Percentiles rank a stretch among this genome's conserved stretches.
These are phyloP conservation scores for Lumnitzera littorea DNA, from an alignment of 345 rosid species.

Conservation along the genomic window DNA sequence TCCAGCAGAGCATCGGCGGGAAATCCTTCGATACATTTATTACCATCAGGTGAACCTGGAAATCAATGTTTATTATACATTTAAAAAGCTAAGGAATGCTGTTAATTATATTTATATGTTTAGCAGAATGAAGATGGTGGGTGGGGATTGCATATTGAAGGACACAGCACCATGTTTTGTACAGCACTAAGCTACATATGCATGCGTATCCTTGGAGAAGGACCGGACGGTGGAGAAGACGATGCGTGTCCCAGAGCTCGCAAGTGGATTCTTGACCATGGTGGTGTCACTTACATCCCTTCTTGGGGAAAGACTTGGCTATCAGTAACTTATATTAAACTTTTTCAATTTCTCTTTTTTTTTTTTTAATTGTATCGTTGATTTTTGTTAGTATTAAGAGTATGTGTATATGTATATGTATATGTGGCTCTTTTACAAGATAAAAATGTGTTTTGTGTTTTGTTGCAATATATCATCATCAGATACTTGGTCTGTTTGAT, in stretches of 20 bases:
- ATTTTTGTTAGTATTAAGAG: background rate
- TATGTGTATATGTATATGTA: too few species aligned
- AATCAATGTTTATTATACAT: too few species aligned
- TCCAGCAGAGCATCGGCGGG: slow-evolving; percentile 21
- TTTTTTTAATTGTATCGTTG: background rate
- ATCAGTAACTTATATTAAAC: slow-evolving; percentile 8
- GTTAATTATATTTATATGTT: too few species aligned
- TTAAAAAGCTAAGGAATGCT: too few species aligned
- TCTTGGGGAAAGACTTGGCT: slow-evolving; percentile 42
- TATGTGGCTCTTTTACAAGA: too few species aligned
- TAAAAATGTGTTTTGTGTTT: background rate
- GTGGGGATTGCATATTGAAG: slow-evolving; percentile 33
- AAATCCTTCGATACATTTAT: slow-evolving; percentile 30
- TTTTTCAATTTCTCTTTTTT: background rate
- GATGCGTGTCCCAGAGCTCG: slow-evolving; percentile 25
- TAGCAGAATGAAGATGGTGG: slow-evolving; percentile 29
- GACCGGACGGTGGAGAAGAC: slow-evolving; percentile 23
- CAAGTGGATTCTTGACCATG: slow-evolving; percentile 29
- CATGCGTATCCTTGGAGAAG: slow-evolving; percentile 33
- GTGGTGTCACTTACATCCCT: slow-evolving; percentile 23
- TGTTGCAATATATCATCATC: background rate
- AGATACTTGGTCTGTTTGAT: slow-evolving; percentile 23
- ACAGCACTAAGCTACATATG: slow-evolving; percentile 24
- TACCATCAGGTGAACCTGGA: slow-evolving; percentile 18
- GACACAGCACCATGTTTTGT: slow-evolving; percentile 31